Conservation (phyloP, 1,139 yeast species). For the Blastobotrys indianensis region DNA sequence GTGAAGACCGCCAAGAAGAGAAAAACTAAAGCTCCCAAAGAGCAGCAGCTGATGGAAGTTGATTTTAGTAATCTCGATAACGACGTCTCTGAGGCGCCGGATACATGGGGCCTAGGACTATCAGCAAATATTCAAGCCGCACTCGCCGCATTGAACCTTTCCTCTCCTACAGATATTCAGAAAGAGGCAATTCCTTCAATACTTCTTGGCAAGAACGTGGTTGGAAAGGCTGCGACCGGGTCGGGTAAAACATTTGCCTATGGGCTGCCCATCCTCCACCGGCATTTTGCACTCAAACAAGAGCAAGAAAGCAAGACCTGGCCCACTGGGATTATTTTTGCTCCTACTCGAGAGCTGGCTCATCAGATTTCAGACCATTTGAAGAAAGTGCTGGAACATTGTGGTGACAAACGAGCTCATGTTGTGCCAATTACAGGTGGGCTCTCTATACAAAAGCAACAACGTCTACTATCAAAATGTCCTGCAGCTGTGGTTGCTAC, state of each 20-base stretch:
- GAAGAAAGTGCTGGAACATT: constrained; percentile 51
- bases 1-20: constrained; percentile 16
- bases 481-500: constrained; percentile 91
- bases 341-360: constrained; percentile 96
- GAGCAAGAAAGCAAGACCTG: constrained; percentile 26
- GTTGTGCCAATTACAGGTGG: constrained; percentile 92
- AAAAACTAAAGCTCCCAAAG: constrained; percentile 15
- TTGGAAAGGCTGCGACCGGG: constrained; percentile 97
- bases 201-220: constrained; percentile 87
- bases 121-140: constrained; percentile 56
- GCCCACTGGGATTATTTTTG: constrained; percentile 77
- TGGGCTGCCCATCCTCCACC: constrained; percentile 88
- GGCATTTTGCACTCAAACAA: constrained; percentile 26
- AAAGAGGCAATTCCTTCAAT: constrained; percentile 99
- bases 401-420: constrained; percentile 48
- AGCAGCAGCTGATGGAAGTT: constrained; percentile 1
- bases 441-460: constrained; percentile 86
- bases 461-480: constrained; percentile 61
- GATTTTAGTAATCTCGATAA: constrained; percentile 25
- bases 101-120: constrained; percentile 25
- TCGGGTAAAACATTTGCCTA: constrained; percentile 96
- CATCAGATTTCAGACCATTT: constrained; percentile 87
- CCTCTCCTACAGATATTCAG: constrained; percentile 90
- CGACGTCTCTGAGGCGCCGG: constrained; percentile 24
- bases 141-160: constrained; percentile 63